Evolutionary conservation across 2,329 filamentous ascomycete species (phyloP).

Genomic region (Fusarium sp.): DNA sequence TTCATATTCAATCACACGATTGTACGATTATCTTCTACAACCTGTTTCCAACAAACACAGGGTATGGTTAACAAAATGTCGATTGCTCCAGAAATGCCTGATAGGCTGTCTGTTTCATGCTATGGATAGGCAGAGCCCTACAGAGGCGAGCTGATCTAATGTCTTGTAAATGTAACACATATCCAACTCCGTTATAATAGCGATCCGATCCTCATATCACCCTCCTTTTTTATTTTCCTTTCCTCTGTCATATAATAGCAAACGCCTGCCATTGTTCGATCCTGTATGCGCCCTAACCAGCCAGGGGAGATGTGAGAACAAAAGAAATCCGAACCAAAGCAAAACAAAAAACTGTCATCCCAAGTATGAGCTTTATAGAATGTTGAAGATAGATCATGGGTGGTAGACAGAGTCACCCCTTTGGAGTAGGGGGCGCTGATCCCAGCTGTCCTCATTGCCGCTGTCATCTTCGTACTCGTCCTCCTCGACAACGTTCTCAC

Average conservation of each 20-base stretch:
- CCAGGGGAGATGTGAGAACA: constrained; percentile 16
- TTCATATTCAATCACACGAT: neutral
- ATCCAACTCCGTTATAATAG: constrained; percentile 13
- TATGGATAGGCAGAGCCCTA: neutral
- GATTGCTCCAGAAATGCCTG: neutral
- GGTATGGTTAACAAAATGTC: neutral
- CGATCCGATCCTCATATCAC: constrained; percentile 4
- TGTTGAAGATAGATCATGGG: constrained; percentile 9
- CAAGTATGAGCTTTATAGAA: neutral
- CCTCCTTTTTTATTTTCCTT: constrained; percentile 24
- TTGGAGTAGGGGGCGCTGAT: constrained; percentile 54
- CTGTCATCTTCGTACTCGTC: constrained; percentile 47
- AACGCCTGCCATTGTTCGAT: constrained; percentile 30
- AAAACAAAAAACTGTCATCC: constrained; percentile 34
- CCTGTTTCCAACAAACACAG: neutral
- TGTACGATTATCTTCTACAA: neutral
- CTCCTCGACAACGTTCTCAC: constrained; percentile 34
- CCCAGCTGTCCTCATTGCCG: constrained; percentile 50
- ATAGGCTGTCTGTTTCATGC: neutral
- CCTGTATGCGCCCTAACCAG: constrained; percentile 24
- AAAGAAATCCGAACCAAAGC: constrained; percentile 14
- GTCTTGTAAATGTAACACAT: neutral
- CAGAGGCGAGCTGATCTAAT: constrained; percentile 1
- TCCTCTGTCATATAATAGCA: constrained; percentile 9
- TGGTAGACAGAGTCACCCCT: constrained; percentile 47